Base-by-base conservation (phyloP, 2,329 filamentous ascomycete species). In the Paecilomyces formosus region DNA sequence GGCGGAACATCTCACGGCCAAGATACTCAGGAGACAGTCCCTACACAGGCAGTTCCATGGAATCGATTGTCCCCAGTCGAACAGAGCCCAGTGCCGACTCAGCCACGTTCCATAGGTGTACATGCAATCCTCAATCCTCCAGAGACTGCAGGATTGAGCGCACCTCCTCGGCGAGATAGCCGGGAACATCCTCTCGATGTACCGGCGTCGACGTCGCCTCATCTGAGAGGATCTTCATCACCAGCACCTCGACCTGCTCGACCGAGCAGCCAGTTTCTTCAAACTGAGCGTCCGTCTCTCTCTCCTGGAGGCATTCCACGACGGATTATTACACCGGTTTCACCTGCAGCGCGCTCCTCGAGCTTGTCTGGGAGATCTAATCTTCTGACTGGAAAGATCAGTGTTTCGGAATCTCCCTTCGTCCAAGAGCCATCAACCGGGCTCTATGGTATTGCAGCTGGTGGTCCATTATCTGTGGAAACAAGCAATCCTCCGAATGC, bases 101-200 rank as follows among this genome's bases (percentile, higher is more conserved):
- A 67, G 51, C 67, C 70, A 51, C 71, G 74, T 49, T 69, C 73
- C 26, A 72, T 76, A 60, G 74, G 71, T 9, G 72, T 77, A n/a
- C 72, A 74, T 58, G 66, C 74, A 11, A 76, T 77, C 57, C 61
- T 77, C 60, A 77, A 77, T 54, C 72, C 71, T 11, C 66, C 73
- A 4, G 61, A 68, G 22, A 68, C 69, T 55, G 55, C 65, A 30
- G 58, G 59, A n/a, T 35, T 62, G n/a, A 65, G 60, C 28, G 50
- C 57, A n/a, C 51, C 58, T 33, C n/a, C 57, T 54, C 35, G 57
- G 21, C 61, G 64, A 45, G 57, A 60, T 49, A 62, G 56, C 49
- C 66, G 68, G 26, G 71, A 72, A 3, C 24, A 26, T 56, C 56
- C 59, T 24, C 57, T 65, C 22, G 65, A 57, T 28, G 56, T 66